Evolutionary conservation across 2,329 filamentous ascomycete species (phyloP).

Genomic region (Chrysoporthe deuterocubensis): DNA sequence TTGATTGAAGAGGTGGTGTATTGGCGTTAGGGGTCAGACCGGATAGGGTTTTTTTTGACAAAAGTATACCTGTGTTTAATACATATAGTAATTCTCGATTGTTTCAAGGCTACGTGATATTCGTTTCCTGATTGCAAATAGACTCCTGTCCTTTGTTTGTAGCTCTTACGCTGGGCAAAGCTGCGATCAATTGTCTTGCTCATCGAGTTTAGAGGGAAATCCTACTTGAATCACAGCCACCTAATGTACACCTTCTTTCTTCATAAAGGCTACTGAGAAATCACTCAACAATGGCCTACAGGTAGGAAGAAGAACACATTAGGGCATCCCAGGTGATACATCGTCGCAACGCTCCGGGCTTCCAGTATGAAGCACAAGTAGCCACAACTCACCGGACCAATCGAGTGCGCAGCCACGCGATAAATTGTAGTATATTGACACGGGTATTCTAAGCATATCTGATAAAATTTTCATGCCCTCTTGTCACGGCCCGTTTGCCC

Average conservation of each 20-base stretch:
- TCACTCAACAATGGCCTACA: too few species aligned
- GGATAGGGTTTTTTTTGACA: background rate
- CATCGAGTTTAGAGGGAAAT: too few species aligned
- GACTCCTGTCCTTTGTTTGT: background rate
- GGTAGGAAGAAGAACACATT: too few species aligned
- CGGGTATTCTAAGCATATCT: conserved; percentile 1
- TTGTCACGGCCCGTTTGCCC: background rate
- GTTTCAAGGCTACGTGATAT: background rate
- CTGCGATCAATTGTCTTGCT: too few species aligned
- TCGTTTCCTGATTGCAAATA: background rate
- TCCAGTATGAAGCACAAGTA: too few species aligned
- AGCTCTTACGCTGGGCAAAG: background rate
- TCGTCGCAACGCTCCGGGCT: too few species aligned
- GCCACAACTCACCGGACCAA: too few species aligned
- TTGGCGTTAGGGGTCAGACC: conserved; percentile 1
- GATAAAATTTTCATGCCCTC: background rate
- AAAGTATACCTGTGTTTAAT: conserved; percentile 9
- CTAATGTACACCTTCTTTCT: too few species aligned
- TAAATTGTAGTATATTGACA: background rate
- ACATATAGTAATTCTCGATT: background rate
- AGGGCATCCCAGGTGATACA: too few species aligned
- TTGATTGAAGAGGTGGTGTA: conserved; percentile 1
- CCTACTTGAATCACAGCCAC: too few species aligned
- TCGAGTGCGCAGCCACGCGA: background rate
- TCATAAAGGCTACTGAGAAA: too few species aligned